Base-by-base conservation (phyloP, 306 rosid species). In the Carpinus viminea region DNA sequence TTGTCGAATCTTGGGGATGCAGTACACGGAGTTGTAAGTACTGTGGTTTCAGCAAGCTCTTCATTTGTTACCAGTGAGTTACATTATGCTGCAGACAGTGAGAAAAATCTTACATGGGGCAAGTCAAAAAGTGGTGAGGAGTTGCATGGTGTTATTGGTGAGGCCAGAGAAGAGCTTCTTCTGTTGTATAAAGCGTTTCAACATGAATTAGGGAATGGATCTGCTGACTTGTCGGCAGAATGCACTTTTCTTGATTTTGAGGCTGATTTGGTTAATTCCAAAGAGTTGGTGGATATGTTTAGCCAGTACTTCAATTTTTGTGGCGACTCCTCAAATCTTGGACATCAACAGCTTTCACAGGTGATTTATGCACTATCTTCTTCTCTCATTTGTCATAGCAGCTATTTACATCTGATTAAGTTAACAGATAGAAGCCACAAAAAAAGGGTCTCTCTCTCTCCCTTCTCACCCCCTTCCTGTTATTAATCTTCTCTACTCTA, bases 41-140 rank as follows among this genome's bases (percentile, higher is more conserved):
- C 85, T 80, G 86, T 95, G 66, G 93, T 90, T 75, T 89, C 97
- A 26, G 93, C 90, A 77, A 90, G 92, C 24, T 84, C 96, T 78
- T 90, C 90, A 72, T 88, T 83, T 83, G 89, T 88, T 79, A 84
- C 93, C 74, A 68, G 77, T 74, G 89, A 88, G 57, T 66, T 85
- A 70, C 59, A 81, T 52, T 24, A 31, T 78, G 83, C 82, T 60
- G 86, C 86, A 79, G 66, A 83, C 52, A 71, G 85, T 74, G 86
- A 84, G 62, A 81, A 80, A 65, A 76, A 76, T 81, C 82, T 50
- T 76, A 74, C 73, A 38, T 70, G 74, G 84, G 90, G 82, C 78
- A 86, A 72, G 73, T 69, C 84, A 56, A 87, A 78, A 56, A 85
- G 86, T 78, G 51, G 76, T 82, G 88, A 85, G 80, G 89, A 85